These are phyloP conservation scores for Cutaneotrichosporon cutaneum DNA, from an alignment of 1,284 basidiomycete genomes.

Conservation along the genomic window DNA sequence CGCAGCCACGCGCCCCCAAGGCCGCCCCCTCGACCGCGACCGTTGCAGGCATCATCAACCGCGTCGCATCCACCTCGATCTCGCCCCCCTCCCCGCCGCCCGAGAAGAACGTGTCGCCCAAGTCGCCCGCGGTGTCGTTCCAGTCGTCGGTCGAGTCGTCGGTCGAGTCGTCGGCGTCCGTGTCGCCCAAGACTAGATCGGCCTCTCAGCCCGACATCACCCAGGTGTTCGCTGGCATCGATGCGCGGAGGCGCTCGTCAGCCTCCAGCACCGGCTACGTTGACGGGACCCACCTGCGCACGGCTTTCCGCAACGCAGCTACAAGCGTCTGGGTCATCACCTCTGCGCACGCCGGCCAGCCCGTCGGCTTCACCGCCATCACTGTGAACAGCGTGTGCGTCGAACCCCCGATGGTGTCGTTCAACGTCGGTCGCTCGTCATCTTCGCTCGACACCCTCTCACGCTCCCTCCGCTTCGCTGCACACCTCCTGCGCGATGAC, in stretches of 20 bases:
- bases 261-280: background rate
- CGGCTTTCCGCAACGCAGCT: slow-evolving; percentile 17
- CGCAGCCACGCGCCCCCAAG: background rate
- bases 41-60: slow-evolving; percentile 20
- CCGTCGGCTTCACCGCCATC: slow-evolving; percentile 23
- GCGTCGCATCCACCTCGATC: slow-evolving; percentile 6
- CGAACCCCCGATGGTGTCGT: slow-evolving; percentile 24
- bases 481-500: slow-evolving; percentile 17
- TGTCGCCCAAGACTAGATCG: background rate
- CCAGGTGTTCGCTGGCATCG: background rate
- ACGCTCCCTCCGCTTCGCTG: slow-evolving; percentile 19
- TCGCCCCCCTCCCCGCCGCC: slow-evolving; percentile 1
- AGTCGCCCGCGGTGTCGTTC: background rate
- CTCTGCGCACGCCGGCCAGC: slow-evolving; percentile 11
- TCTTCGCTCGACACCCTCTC: slow-evolving; percentile 14
- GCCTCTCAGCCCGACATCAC: background rate
- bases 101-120: background rate
- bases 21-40: slow-evolving; percentile 9
- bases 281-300: slow-evolving; percentile 10
- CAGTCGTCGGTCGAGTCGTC: background rate
- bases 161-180: background rate
- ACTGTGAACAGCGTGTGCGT: slow-evolving; percentile 22
- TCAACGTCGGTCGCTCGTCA: slow-evolving; percentile 20
- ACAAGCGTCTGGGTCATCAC: slow-evolving; percentile 23
- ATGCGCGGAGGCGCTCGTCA: background rate